phyloP scores from a whole-genome alignment of 2,329 filamentous ascomycete genomes.

The Scedosporium dehoogii region DNA sequence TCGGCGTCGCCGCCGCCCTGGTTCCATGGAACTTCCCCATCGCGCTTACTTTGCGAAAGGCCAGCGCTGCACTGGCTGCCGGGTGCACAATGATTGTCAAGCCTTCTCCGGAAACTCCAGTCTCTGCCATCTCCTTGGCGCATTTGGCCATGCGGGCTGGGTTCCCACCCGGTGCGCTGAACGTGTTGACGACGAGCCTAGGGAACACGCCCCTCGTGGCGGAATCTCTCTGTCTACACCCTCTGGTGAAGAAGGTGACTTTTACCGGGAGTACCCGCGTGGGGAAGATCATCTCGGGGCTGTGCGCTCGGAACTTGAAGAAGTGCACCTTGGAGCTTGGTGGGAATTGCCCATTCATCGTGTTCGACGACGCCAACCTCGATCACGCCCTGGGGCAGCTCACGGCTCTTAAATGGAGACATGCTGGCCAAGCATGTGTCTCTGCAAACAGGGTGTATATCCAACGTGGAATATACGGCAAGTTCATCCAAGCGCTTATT shows the following conservation, averaged over 20 bases:
- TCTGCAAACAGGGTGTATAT: slow-evolving; percentile 79
- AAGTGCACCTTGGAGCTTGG: slow-evolving; percentile 60
- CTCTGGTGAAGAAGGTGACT: slow-evolving; percentile 43
- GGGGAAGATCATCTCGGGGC: slow-evolving; percentile 50
- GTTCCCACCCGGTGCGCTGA: slow-evolving; percentile 54
- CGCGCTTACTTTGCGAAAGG: slow-evolving; percentile 38
- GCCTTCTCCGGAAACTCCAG: slow-evolving; percentile 49
- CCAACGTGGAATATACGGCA: slow-evolving; percentile 68
- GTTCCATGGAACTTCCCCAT: slow-evolving; percentile 50
- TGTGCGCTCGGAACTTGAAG: slow-evolving; percentile 54
- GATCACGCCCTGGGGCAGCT: slow-evolving; percentile 65
- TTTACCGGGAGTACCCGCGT: slow-evolving; percentile 59
- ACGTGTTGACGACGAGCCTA: slow-evolving; percentile 3
- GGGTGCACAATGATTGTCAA: slow-evolving; percentile 71
- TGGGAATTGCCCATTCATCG: slow-evolving; percentile 57
- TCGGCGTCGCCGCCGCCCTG: slow-evolving; percentile 24
- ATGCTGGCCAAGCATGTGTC: slow-evolving; percentile 94
- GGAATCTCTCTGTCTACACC: slow-evolving; percentile 16
- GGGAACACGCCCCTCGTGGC: slow-evolving; percentile 4
- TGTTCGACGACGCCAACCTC: slow-evolving; percentile 61
- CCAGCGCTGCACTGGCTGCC: slow-evolving; percentile 51
- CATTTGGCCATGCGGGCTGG: slow-evolving; percentile 55
- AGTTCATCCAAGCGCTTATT: slow-evolving; percentile 40
- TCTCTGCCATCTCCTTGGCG: slow-evolving; percentile 42
- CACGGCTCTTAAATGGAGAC: slow-evolving; percentile 66